Evolutionary conservation across 257 asterid species (phyloP), one percentile per base, ranked within the genome.

Genomic region (Solanum chilense): DNA sequence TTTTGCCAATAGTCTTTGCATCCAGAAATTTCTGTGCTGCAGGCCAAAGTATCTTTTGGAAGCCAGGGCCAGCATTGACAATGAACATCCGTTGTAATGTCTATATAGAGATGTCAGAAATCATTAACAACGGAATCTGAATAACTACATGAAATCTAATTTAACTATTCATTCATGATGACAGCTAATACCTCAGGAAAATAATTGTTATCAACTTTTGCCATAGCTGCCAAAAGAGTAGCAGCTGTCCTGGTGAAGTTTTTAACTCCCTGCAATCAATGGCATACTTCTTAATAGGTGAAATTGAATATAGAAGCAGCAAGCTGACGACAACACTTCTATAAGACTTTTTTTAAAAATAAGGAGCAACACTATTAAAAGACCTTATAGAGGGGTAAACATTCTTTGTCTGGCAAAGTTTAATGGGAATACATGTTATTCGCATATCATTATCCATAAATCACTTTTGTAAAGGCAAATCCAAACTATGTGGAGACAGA

Each of bases 1-100:
- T 92, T 93, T 95, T 96, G 21, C 90, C 91, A 88, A 94, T 94
- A 74, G 98, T 95, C 91, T 93, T 95, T 88, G 96, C 35, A 92
- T 96, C 99, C 83, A 96, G 90, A 87, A 96, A 91, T 91, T 92
- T 96, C 93, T 94, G 96, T 75, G 98, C 98, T 88, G 98, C 98
- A 78, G 99, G 99, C 98, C 99, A 96, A 83, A 96, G 93, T 89
- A 94, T 93, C 91, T 92, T 95, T 90, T 92, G 94, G 92, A 97
- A 95, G 85, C 94, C 98, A 90, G 98, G 81, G 87, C 98, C 97
- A 76, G 98, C 98, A 91, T 95, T 97, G 44, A 95, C 98, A 87
- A 95, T 85, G 75, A 92, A 97, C 98, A 97, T 94, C 87, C 86
- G 92, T 74, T 97, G 95, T 85, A 97, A 97, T 14, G 98, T 97